A percentile compares a stretch with the other conserved stretches of the same genome.
Evolutionary conservation across 306 rosid genomes (phyloP).

Genomic region (Citrullus amarus): DNA sequence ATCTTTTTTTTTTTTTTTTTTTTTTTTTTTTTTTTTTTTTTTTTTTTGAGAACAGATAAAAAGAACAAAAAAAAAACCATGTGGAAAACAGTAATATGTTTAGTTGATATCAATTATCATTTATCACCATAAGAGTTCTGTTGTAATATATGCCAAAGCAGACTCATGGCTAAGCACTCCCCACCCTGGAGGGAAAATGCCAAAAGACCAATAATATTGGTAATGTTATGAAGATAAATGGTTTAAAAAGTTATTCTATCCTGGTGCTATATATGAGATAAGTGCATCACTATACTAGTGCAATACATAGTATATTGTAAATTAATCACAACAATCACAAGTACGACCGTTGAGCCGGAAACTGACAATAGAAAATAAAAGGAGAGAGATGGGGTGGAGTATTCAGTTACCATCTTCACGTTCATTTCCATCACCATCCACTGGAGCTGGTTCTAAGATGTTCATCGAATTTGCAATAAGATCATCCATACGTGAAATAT

Average conservation of each 20-base stretch:
- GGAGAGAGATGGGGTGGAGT: conserved; percentile 9
- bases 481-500: conserved; percentile 63
- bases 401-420: conserved; percentile 68
- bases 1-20: neutral
- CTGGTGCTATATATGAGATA: neutral
- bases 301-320: neutral
- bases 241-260: neutral
- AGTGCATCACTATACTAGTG: neutral
- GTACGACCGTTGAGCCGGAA: neutral
- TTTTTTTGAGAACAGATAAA: neutral
- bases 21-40: too few relatives aligned
- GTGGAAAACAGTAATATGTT: neutral
- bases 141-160: neutral
- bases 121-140: neutral
- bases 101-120: neutral
- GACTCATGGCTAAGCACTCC: neutral
- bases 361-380: conserved; percentile 12
- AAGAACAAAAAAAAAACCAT: neutral
- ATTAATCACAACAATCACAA: neutral
- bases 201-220: neutral
- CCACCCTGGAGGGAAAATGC: neutral
- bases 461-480: conserved; percentile 84
- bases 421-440: conserved; percentile 66
- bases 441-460: conserved; percentile 74
- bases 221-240: neutral